phyloP scores from a whole-genome alignment of 805 yeast genomes.

The Metschnikowia similis region DNA sequence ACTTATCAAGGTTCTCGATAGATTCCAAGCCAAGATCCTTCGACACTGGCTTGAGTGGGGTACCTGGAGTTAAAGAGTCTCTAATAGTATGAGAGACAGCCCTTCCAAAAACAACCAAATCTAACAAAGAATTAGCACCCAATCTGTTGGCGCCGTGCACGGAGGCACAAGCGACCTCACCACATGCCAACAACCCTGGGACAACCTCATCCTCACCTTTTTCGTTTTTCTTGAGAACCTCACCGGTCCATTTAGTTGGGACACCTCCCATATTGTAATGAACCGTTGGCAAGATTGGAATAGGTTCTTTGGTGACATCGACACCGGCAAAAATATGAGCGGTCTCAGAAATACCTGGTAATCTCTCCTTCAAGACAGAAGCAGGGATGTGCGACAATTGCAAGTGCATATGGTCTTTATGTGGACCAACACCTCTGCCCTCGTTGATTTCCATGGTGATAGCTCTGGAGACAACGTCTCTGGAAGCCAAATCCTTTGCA shows the following conservation, averaged over 20 bases:
- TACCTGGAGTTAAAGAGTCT: slow-evolving; percentile 81
- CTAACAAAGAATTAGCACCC: slow-evolving; percentile 96
- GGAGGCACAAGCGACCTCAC: slow-evolving; percentile 98
- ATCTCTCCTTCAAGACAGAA: slow-evolving; percentile 84
- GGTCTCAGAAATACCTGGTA: slow-evolving; percentile 98
- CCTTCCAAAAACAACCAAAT: slow-evolving; percentile 96
- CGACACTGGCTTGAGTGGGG: slow-evolving; percentile 78
- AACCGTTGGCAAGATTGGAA: slow-evolving; percentile 96
- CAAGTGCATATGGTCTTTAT: slow-evolving; percentile 90
- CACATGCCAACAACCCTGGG: slow-evolving; percentile 94
- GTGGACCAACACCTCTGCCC: slow-evolving; percentile 98
- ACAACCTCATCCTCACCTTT: slow-evolving; percentile 87
- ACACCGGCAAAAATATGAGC: slow-evolving; percentile 99
- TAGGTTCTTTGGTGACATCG: slow-evolving; percentile 98
- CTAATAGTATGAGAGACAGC: slow-evolving; percentile 92
- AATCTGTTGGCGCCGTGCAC: slow-evolving; percentile 99
- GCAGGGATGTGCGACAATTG: slow-evolving; percentile 95
- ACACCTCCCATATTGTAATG: slow-evolving; percentile 99
- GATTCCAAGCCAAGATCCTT: slow-evolving; percentile 87
- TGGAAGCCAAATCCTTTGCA: slow-evolving; percentile 96
- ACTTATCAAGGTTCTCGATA: slow-evolving; percentile 80
- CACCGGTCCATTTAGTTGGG: slow-evolving; percentile 97
- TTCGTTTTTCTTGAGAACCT: slow-evolving; percentile 77
- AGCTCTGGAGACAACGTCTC: slow-evolving; percentile 98
- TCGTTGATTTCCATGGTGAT: slow-evolving; percentile 98